These are phyloP conservation scores for Amylocarpus encephaloides DNA, from an alignment of 2,329 filamentous ascomycete genomes.

Conservation along the genomic window DNA sequence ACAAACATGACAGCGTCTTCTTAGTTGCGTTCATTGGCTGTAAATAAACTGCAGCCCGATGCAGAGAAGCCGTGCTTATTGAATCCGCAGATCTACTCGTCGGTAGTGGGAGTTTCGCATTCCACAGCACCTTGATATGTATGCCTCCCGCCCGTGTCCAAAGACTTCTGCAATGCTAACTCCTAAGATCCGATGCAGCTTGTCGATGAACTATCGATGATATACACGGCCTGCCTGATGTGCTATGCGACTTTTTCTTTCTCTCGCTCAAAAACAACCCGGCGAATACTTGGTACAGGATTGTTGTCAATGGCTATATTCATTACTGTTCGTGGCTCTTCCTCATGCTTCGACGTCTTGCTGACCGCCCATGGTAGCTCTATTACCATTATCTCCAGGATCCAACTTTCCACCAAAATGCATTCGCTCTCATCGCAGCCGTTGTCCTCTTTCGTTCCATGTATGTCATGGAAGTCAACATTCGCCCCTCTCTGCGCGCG, in stretches of 20 bases:
- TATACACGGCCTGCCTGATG: conserved; percentile 66
- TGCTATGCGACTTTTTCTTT: conserved; percentile 63
- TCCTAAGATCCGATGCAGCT: conserved; percentile 60
- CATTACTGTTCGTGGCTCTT: conserved; percentile 42
- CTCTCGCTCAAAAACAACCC: conserved; percentile 41
- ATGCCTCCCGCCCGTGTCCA: conserved; percentile 9
- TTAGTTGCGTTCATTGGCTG: conserved; percentile 50
- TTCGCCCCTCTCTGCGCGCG: conserved; percentile 46
- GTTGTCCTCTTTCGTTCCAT: conserved; percentile 52
- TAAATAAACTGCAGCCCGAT: conserved; percentile 3
- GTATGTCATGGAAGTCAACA: conserved; percentile 61
- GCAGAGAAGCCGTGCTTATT: neutral
- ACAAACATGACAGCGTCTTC: conserved; percentile 73
- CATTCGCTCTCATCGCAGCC: conserved; percentile 57
- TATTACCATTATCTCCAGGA: conserved; percentile 72
- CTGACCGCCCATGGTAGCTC: conserved; percentile 25
- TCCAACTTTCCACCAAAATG: conserved; percentile 64
- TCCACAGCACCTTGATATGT: conserved; percentile 38
- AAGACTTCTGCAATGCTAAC: conserved; percentile 3
- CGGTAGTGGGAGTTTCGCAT: conserved; percentile 34
- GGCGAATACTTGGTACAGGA: conserved; percentile 43
- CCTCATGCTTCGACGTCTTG: conserved; percentile 47
- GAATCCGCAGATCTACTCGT: conserved; percentile 29
- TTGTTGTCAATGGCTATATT: conserved; percentile 48
- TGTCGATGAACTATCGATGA: conserved; percentile 65